Evolutionary conservation across 805 yeast species (phyloP).

Genomic region (Candida parachauliodes): DNA sequence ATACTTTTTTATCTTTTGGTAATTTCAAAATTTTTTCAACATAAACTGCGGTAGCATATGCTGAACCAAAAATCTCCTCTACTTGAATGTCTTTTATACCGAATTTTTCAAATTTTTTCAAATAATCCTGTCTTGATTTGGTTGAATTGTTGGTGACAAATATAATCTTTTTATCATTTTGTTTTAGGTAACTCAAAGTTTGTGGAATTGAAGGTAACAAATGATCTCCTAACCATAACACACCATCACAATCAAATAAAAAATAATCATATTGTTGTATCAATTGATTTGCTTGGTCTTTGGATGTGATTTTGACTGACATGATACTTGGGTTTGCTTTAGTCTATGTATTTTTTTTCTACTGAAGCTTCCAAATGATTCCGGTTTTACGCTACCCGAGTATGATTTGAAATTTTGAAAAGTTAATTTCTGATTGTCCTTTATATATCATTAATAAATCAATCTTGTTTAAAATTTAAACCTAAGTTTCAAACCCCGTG

Average conservation of each 20-base stretch:
- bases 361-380: no score
- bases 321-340: no score
- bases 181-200: conserved; percentile 59
- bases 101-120: conserved; percentile 63
- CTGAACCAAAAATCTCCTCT: conserved; percentile 84
- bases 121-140: conserved; percentile 76
- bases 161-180: conserved; percentile 59
- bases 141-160: conserved; percentile 97
- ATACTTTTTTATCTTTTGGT: conserved; percentile 72
- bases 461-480: no score
- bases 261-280: conserved; percentile 75
- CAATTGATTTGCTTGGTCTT: conserved; percentile 48
- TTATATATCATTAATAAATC: no score
- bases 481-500: no score
- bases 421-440: no score
- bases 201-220: conserved; percentile 76
- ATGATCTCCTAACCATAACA: conserved; percentile 86
- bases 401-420: no score
- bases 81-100: conserved; percentile 47
- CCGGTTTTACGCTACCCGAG: no score
- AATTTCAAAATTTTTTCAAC: conserved; percentile 70
- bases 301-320: conserved; percentile 15
- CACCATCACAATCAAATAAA: conserved; percentile 96
- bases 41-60: conserved; percentile 89
- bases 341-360: no score